Evolutionary conservation across 257 asterid species (phyloP), one percentile per base, ranked within the genome.

Genomic region (Schizonepeta tenuifolia): DNA sequence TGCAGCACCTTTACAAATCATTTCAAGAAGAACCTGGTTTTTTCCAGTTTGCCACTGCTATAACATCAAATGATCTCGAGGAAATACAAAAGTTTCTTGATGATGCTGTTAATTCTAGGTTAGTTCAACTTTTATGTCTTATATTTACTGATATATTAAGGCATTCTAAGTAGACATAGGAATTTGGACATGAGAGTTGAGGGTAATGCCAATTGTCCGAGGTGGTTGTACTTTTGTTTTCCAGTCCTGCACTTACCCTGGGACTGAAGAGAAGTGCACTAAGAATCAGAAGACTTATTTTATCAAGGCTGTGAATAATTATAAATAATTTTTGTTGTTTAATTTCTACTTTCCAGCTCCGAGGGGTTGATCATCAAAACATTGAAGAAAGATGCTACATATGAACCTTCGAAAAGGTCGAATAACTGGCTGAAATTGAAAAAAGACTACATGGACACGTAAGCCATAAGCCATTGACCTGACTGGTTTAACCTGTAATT

Each of bases 351-450:
- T 67, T 80, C 75, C 88, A 95, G 97, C 82, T 90, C 81, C 59
- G 98, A 95, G 85, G 98, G 98, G 54, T 80, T 92, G 87, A 95
- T 95, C 75, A 90, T 95, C 90, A 95, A 95, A 81, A 95, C 96
- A 57, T 82, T 95, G 86, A 89, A 65, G 55, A 90, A 75, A 81
- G 97, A 92, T 78, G 98, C 99, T 18, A 90, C 97, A 21, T 95
- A 92, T 68, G 99, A 95, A 86, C 98, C 98, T 66, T 82, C 99
- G 24, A 90, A 92, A 72, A 82, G 98, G 72, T 95, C 99, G 61
- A 71, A 83, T 67, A 95, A 92, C 78, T 92, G 99, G 98, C 85
- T 90, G 65, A 95, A 95, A 81, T 69, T 95, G 94, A 95, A 95
- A 77, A 92, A 92, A 65, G 97, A 90, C 79, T 92, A 92, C 75